Percentiles rank a stretch among this genome's conserved stretches.
These are phyloP conservation scores for Cynanchum wilfordii DNA, from an alignment of 257 asterid species.

Conservation along the genomic window DNA sequence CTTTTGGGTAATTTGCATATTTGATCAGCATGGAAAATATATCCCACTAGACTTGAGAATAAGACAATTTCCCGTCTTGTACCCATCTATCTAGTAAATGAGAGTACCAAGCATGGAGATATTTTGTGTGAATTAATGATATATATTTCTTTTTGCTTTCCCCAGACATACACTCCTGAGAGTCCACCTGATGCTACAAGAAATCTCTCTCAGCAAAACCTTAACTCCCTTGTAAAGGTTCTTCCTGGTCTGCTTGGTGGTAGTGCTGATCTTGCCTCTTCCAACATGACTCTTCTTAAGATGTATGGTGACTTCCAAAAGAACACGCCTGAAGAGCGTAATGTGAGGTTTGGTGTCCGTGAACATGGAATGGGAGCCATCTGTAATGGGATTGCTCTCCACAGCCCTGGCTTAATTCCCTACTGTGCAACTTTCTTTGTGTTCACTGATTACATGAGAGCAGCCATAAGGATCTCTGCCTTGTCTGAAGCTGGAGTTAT, in stretches of 20 bases:
- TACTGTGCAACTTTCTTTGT: constrained; percentile 87
- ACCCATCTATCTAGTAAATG: not conserved
- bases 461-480: constrained; percentile 83
- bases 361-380: constrained; percentile 88
- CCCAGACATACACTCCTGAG: constrained; percentile 62
- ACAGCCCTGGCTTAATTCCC: constrained; percentile 75
- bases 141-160: constrained; percentile 6
- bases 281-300: constrained; percentile 82
- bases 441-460: constrained; percentile 93
- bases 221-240: constrained; percentile 71
- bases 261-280: constrained; percentile 87
- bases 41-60: not conserved
- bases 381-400: constrained; percentile 71
- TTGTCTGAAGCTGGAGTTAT: constrained; percentile 59
- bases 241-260: constrained; percentile 86
- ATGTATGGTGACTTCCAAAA: constrained; percentile 74
- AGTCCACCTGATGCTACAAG: constrained; percentile 67
- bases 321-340: constrained; percentile 63
- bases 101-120: not conserved
- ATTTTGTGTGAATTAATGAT: not conserved
- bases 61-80: not conserved
- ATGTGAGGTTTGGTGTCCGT: constrained; percentile 63
- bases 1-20: not conserved
- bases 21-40: not conserved
- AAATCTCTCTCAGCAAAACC: constrained; percentile 56